phyloP scores from a whole-genome alignment of 148 eudicot genomes.

The Bassia scoparia region DNA sequence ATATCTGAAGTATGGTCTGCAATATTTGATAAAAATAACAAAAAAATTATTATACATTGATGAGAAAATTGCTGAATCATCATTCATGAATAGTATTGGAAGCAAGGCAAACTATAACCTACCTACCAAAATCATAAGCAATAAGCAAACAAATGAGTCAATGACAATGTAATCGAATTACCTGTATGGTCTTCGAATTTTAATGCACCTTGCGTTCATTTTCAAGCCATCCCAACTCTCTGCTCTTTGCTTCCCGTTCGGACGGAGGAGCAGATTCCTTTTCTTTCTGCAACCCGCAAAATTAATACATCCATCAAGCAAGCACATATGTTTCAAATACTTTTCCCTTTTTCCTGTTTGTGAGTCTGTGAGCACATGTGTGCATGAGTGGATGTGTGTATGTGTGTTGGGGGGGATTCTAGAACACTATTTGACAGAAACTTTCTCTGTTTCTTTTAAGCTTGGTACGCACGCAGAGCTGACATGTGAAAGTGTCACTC shows the following conservation, averaged over 20 bases:
- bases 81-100: neutral
- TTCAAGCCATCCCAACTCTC: constrained; percentile 70
- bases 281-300: constrained; percentile 58
- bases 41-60: neutral
- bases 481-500: neutral
- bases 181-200: constrained; percentile 57
- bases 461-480: too few relatives aligned
- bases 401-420: too few relatives aligned
- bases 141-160: too few relatives aligned
- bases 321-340: neutral
- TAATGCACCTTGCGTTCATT: constrained; percentile 48
- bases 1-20: constrained; percentile 84
- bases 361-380: too few relatives aligned
- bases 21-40: neutral
- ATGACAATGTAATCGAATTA: constrained; percentile 17
- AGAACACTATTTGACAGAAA: too few relatives aligned
- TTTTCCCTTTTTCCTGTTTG: too few relatives aligned
- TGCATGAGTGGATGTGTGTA: too few relatives aligned
- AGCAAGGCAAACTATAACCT: neutral
- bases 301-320: neutral
- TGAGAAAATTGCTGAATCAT: neutral
- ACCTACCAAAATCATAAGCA: neutral
- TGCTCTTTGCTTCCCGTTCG: constrained; percentile 51
- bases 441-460: too few relatives aligned
- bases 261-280: constrained; percentile 75